Percentiles rank a stretch among this genome's conserved stretches.
These are phyloP conservation scores for Cladophialophora bantiana DNA, from an alignment of 2,329 filamentous ascomycete genomes.

Conservation along the genomic window DNA sequence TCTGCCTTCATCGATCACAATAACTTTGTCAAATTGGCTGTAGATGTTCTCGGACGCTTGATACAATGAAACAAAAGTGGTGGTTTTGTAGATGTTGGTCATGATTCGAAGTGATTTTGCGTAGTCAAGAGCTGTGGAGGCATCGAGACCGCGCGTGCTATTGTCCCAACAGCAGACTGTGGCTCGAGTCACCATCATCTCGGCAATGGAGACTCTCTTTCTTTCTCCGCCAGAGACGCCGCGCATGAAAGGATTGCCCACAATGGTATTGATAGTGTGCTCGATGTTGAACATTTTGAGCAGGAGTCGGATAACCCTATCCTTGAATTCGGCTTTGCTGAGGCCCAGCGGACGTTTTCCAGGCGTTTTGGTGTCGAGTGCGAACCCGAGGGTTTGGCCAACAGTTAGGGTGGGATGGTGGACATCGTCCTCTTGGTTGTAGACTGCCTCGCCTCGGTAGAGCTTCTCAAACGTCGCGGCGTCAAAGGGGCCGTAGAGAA, in stretches of 20 bases:
- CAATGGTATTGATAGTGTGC: slow-evolving; percentile 83
- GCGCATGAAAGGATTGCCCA: slow-evolving; percentile 81
- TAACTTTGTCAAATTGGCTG: slow-evolving; percentile 79
- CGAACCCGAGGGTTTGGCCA: slow-evolving; percentile 84
- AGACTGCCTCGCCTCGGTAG: slow-evolving; percentile 82
- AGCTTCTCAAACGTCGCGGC: slow-evolving; percentile 71
- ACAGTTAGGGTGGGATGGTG: slow-evolving; percentile 87
- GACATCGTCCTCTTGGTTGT: slow-evolving; percentile 85
- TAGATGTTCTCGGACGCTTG: slow-evolving; percentile 86
- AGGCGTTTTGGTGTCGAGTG: slow-evolving; percentile 82
- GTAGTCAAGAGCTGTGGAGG: slow-evolving; percentile 72
- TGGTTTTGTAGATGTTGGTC: slow-evolving; percentile 83
- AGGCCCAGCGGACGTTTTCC: slow-evolving; percentile 78
- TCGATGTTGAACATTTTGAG: slow-evolving; percentile 95
- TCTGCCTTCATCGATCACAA: slow-evolving; percentile 77
- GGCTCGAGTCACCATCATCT: slow-evolving; percentile 78
- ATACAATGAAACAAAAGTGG: slow-evolving; percentile 85
- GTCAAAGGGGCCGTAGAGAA: slow-evolving; percentile 77
- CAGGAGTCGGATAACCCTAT: slow-evolving; percentile 74
- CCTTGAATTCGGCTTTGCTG: slow-evolving; percentile 75
- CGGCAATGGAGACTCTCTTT: slow-evolving; percentile 81
- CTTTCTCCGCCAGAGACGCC: slow-evolving; percentile 81
- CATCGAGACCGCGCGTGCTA: slow-evolving; percentile 72
- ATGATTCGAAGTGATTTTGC: slow-evolving; percentile 75
- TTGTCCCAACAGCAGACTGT: slow-evolving; percentile 80